Conservation (phyloP, 805 yeast genomes). For the Candida hungchunana region DNA sequence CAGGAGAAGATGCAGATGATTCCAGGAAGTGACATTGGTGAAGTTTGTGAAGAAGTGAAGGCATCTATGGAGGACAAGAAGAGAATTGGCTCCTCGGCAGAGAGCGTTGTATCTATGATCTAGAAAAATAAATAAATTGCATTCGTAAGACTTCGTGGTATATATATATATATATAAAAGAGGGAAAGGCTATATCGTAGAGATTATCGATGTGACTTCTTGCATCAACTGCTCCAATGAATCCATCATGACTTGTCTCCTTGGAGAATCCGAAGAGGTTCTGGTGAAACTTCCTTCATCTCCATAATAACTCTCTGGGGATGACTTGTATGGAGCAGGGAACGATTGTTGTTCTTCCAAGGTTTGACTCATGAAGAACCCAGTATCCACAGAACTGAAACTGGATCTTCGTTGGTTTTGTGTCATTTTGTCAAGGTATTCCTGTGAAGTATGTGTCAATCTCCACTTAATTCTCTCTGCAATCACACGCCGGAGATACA, state of each 20-base stretch:
- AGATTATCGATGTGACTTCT: slow-evolving; percentile 18
- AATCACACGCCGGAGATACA: slow-evolving; percentile 30
- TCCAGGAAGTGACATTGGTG: slow-evolving; percentile 37
- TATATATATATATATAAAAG: too few relatives aligned
- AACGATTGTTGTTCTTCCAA: slow-evolving; percentile 7
- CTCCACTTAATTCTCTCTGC: slow-evolving; percentile 31
- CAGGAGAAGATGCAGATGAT: slow-evolving; percentile 28
- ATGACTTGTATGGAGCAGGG: slow-evolving; percentile 9
- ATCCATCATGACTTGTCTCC: slow-evolving; percentile 17
- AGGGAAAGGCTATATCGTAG: slow-evolving; percentile 1
- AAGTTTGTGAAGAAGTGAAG: slow-evolving; percentile 14
- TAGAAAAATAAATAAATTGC: too few relatives aligned
- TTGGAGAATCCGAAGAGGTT: slow-evolving; percentile 7
- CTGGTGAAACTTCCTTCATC: slow-evolving; percentile 5
- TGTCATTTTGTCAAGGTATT: slow-evolving; percentile 4
- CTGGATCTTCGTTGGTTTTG: slow-evolving; percentile 8
- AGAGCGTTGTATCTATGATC: slow-evolving; percentile 5
- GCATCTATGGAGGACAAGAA: slow-evolving; percentile 13
- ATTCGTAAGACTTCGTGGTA: neutral
- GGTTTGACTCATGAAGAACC: slow-evolving; percentile 16
- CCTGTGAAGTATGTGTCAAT: slow-evolving; percentile 17
- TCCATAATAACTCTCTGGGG: slow-evolving; percentile 2
- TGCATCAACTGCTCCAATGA: slow-evolving; percentile 22
- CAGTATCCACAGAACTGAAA: slow-evolving; percentile 22
- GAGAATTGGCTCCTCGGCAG: slow-evolving; percentile 14